Evolutionary conservation across 306 rosid genomes (phyloP), one percentile per base, ranked within the genome.

Genomic region (Macrotyloma uniflorum): DNA sequence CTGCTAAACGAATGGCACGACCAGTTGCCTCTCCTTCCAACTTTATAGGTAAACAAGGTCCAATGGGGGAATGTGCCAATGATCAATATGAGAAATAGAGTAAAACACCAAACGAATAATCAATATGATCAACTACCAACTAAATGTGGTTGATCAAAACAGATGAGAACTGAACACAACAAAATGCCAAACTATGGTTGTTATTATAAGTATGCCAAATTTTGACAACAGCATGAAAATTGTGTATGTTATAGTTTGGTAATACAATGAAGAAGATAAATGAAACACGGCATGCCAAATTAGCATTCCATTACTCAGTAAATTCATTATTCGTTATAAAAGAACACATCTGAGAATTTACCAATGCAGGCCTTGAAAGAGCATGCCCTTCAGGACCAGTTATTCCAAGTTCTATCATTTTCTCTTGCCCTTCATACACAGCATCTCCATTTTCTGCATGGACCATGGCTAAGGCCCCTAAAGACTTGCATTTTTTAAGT

Each of bases 381-480:
- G 95, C 88, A 32, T 92, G 97, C 23, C 98, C 98, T 87, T 90
- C 97, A 23, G 98, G 98, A 75, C 97, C 98, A 54, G 95, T 90
- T 79, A 94, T 90, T 68, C 97, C 97, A 63, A 94, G 97, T 84
- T 92, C 98, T 78, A 86, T 90, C 93, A 94, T 94, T 86, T 87
- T 89, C 49, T 85, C 82, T 70, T 92, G 97, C 75, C 98, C 98
- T 92, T 90, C 97, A 69, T 72, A 79, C 38, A 92, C 97, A 64
- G 91, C 98, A 79, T 94, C 97, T 64, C 97, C 98, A 87, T 92
- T 94, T 89, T 94, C 98, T 28, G 97, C 98, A 86, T 94, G 98
- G 67, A 94, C 97, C 98, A 94, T 94, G 66, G 98, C 97, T 77
- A 94, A 77, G 72, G 98, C 97, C 69, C 98, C 98, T 47, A 94